Percentiles rank a stretch among this genome's conserved stretches.
phyloP scores from a whole-genome alignment of 1,139 yeast species.

The Blastobotrys indianensis region DNA sequence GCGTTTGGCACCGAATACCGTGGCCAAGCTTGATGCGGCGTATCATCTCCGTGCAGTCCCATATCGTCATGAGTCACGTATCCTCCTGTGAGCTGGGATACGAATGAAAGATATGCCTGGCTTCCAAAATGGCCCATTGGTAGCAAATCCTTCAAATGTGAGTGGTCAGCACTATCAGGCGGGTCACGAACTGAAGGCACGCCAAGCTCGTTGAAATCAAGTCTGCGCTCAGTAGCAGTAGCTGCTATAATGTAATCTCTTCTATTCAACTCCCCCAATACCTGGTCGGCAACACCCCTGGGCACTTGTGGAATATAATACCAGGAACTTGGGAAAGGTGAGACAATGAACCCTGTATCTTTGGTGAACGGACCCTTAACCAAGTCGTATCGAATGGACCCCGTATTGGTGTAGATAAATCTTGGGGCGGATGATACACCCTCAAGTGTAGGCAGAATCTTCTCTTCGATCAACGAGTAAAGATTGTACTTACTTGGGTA shows the following conservation, averaged over 20 bases:
- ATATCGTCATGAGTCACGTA: slow-evolving; percentile 77
- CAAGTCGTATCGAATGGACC: slow-evolving; percentile 82
- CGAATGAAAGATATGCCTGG: no score
- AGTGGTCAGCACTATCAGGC: background rate
- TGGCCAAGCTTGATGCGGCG: slow-evolving; percentile 60
- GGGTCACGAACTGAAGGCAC: slow-evolving; percentile 11
- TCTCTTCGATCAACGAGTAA: slow-evolving; percentile 51
- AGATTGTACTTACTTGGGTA: slow-evolving; percentile 54
- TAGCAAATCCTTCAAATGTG: background rate
- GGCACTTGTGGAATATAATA: slow-evolving; percentile 49
- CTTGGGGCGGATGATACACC: slow-evolving; percentile 40
- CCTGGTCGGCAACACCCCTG: slow-evolving; percentile 41
- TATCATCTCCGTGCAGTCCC: slow-evolving; percentile 86
- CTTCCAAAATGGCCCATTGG: background rate
- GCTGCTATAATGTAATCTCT: slow-evolving; percentile 40
- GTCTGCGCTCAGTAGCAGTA: background rate
- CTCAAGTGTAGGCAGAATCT: slow-evolving; percentile 57
- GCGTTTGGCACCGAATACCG: slow-evolving; percentile 70
- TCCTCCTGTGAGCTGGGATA: slow-evolving; percentile 42
- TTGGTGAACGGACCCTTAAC: slow-evolving; percentile 79
- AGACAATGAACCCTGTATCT: slow-evolving; percentile 75
- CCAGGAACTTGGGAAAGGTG: slow-evolving; percentile 87
- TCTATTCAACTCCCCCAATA: slow-evolving; percentile 43
- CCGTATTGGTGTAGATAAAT: slow-evolving; percentile 71
- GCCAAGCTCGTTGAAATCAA: slow-evolving; percentile 22